Base-by-base conservation (phyloP, 768 basidiomycete genomes). In the Strobilomyces echinocephalus region DNA sequence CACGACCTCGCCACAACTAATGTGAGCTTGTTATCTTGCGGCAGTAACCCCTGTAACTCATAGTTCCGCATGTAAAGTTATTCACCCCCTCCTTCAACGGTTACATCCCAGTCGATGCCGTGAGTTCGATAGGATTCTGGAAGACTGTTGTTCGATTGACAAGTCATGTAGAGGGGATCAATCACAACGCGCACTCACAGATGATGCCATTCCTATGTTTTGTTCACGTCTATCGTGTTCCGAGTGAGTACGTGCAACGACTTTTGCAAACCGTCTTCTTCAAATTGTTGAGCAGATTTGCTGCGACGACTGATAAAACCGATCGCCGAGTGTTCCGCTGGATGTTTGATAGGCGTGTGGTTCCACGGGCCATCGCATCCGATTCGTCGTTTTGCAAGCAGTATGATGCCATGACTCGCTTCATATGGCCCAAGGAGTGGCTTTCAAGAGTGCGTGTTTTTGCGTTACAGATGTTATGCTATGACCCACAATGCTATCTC, bases 371-470 rank as follows among this genome's bases (percentile, higher is more conserved):
- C 4, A 24, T 55, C 11, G 28, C 52, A 35, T 46, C 38, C 3
- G 52, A 54, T 49, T n/a, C n/a, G 55, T 48, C 8, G 38, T 57
- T 57, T 16, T 26, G 43, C 8, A 39, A 54, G 31, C 38, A 49
- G 8, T 57, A 54, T 31, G 8, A 6, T 1, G 8, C 12, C 21
- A 54, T 54, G 56, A 57, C 48, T 1, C 10, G 28, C 18, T 41
- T 54, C 26, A 57, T 57, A 3, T 57, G 56, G 56, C 52, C 56
- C 3, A 47, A 57, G 18, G 36, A 33, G 8, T 54, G 56, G 56
- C 30, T 16, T 12, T 8, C 7, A 16, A 57, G 52, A 36, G 56
- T 57, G 56, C 26, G 31, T 39, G 12, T 15, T n/a, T n/a, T n/a
- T n/a, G n/a, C n/a, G n/a, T 24, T 10, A 4, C 2, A 8, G 3